Percentiles rank a stretch among this genome's conserved stretches.
Evolutionary conservation across 2,329 filamentous ascomycete species (phyloP).

Genomic region (Zopfia rhizophila): DNA sequence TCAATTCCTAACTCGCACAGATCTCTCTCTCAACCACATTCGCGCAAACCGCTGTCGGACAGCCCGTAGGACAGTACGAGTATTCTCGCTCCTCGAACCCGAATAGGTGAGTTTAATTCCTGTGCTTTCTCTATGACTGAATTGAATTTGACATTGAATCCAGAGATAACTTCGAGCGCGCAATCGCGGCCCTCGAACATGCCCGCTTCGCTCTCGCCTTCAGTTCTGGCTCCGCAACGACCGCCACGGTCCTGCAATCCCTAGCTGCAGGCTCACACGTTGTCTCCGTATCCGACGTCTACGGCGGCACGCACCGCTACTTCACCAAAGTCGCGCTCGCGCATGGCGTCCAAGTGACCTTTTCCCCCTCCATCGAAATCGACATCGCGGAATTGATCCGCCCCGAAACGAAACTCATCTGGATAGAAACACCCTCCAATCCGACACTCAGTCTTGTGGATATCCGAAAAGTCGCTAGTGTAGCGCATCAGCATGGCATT

Average conservation of each 20-base stretch:
- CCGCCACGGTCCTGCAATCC: slow-evolving; percentile 91
- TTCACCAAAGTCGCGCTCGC: slow-evolving; percentile 97
- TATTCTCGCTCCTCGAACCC: slow-evolving; percentile 95
- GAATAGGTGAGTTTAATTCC: slow-evolving; percentile 73
- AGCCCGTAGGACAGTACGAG: slow-evolving; percentile 88
- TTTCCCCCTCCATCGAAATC: slow-evolving; percentile 90
- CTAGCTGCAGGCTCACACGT: slow-evolving; percentile 92
- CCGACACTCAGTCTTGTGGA: slow-evolving; percentile 93
- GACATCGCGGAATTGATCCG: slow-evolving; percentile 88
- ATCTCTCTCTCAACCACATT: slow-evolving; percentile 98
- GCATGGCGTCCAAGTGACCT: slow-evolving; percentile 93
- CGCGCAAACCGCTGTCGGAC: slow-evolving; percentile 87
- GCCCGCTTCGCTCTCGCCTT: slow-evolving; percentile 94
- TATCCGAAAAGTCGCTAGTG: slow-evolving; percentile 83
- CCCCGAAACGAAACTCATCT: slow-evolving; percentile 90
- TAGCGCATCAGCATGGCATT: slow-evolving; percentile 88
- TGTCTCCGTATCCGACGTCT: slow-evolving; percentile 96
- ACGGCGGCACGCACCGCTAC: slow-evolving; percentile 97
- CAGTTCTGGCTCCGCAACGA: slow-evolving; percentile 92
- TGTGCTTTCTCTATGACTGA: no score
- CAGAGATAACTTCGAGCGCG: slow-evolving; percentile 89
- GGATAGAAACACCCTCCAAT: slow-evolving; percentile 97
- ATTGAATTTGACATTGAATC: slow-evolving; percentile 18
- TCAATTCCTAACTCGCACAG: slow-evolving; percentile 46
- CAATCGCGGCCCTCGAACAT: slow-evolving; percentile 91